Evolutionary conservation across 1,139 yeast genomes (phyloP).

Genomic region (Blastobotrys buckinghamii): DNA sequence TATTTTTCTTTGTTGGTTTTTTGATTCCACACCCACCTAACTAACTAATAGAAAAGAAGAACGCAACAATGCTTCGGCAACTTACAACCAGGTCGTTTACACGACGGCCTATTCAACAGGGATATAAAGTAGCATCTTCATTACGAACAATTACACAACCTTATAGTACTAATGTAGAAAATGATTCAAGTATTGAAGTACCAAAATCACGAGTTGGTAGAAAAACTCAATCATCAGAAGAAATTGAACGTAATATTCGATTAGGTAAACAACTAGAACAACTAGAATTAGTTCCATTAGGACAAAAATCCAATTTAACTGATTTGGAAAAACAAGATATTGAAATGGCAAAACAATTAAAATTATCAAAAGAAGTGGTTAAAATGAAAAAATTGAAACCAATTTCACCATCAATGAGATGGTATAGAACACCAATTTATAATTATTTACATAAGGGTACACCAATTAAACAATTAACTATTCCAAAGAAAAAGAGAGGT

Average conservation of each 20-base stretch:
- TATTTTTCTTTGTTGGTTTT: too few relatives aligned
- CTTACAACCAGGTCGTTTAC: background rate
- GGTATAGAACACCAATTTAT: slow-evolving; percentile 84
- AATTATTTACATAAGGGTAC: slow-evolving; percentile 82
- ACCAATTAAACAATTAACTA: slow-evolving; percentile 73
- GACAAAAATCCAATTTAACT: slow-evolving; percentile 37
- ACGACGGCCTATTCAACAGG: background rate
- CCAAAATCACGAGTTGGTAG: slow-evolving; percentile 11
- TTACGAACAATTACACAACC: too few relatives aligned
- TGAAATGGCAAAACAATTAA: slow-evolving; percentile 64
- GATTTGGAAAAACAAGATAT: slow-evolving; percentile 77
- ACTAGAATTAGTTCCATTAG: slow-evolving; percentile 26
- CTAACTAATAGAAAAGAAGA: background rate
- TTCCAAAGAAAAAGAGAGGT: slow-evolving; percentile 63
- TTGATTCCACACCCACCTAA: too few relatives aligned
- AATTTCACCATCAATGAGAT: slow-evolving; percentile 80
- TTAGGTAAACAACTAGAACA: slow-evolving; percentile 8
- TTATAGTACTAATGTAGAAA: background rate
- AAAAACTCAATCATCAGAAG: slow-evolving; percentile 7
- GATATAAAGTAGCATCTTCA: too few relatives aligned
- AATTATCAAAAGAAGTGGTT: slow-evolving; percentile 63
- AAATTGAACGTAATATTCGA: slow-evolving; percentile 4
- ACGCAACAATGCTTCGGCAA: background rate
- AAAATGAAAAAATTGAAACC: slow-evolving; percentile 73
- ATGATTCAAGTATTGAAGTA: background rate